Base-by-base conservation (phyloP, 2,329 filamentous ascomycete species). In the Fusarium mexicanum region DNA sequence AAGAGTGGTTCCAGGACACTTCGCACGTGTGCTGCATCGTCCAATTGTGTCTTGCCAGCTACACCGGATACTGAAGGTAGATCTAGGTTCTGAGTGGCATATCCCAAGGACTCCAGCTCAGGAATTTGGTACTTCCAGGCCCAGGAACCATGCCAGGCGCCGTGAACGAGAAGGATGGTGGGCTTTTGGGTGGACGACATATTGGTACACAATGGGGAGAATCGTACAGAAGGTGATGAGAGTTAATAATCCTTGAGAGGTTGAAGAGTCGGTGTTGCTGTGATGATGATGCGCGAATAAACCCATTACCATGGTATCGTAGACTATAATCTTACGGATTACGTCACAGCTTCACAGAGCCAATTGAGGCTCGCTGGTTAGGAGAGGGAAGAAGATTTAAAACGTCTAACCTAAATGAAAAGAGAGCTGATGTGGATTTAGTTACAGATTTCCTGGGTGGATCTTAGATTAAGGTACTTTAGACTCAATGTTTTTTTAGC, bases 121-220 rank as follows among this genome's bases (percentile, higher is more conserved):
- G 47, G 46, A 8, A 20, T 33, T 12, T 61, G 47, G 37, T 54
- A 14, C 0, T 55, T 43, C 58, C 58, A 61, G 22, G 14, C 26
- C 58, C 58, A 61, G 20, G 47, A 61, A 8, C 58, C 58, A 55
- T 61, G 58, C 58, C 47, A 61, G 16, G 47, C 58, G 14, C 58
- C 58, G n/a, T 61, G 47, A 2, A 54, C 58, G 2, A 61, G 47
- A 26, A 61, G 35, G 10, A 61, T 54, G 17, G 8, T 16, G 12
- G 58, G 46, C 1, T 61, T 61, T 6, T 37, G 11, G 16, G 46
- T 26, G 8, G 58, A 8, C 0, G 24, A 31, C 58, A 61, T 61
- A 12, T 24, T 35, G 16, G 5, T 3, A 14, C 6, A 14, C 10
- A 13, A 7, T 33, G 2, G 16, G 16, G 3, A 5, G 16, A 50